Percentiles rank a stretch among this genome's conserved stretches.
Evolutionary conservation across 2,329 filamentous ascomycete species (phyloP).

Genomic region (Cercospora sp.): DNA sequence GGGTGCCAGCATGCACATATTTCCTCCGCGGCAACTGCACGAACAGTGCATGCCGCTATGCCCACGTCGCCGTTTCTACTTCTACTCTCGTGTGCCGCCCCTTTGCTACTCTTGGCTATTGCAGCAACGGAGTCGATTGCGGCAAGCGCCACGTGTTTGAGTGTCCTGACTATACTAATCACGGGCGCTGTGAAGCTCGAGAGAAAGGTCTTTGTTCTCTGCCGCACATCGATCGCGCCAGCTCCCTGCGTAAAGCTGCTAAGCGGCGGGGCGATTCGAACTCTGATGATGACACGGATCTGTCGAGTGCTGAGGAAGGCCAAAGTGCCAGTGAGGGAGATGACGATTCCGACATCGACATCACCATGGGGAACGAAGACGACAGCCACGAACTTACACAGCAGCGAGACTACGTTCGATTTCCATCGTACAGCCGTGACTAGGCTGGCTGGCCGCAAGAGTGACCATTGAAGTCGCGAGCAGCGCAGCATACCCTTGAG

Average conservation of each 20-base stretch:
- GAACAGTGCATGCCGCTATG: conserved; percentile 81
- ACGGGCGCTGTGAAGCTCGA: conserved; percentile 75
- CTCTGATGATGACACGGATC: conserved; percentile 51
- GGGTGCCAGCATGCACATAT: conserved; percentile 85
- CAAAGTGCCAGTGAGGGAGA: conserved; percentile 39
- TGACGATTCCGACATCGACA: conserved; percentile 60
- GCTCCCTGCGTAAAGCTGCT: conserved; percentile 66
- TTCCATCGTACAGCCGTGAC: conserved; percentile 30
- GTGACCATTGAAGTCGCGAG: not conserved
- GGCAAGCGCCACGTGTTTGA: conserved; percentile 78
- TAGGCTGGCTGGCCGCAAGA: not conserved
- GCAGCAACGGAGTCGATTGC: conserved; percentile 77
- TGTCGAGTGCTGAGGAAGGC: conserved; percentile 76
- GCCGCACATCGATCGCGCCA: conserved; percentile 84
- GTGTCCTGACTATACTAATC: conserved; percentile 94
- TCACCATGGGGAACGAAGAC: conserved; percentile 39
- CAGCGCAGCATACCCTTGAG: not conserved
- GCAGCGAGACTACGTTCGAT: conserved; percentile 57
- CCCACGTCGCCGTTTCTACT: conserved; percentile 76
- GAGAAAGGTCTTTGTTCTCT: conserved; percentile 67
- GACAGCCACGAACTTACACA: conserved; percentile 51
- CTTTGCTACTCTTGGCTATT: conserved; percentile 87
- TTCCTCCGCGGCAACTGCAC: conserved; percentile 88
- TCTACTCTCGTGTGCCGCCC: conserved; percentile 76
- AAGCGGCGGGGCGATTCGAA: conserved; percentile 45